Conservation (phyloP, 2,329 filamentous ascomycete genomes). For the Ophiostoma australiae region DNA sequence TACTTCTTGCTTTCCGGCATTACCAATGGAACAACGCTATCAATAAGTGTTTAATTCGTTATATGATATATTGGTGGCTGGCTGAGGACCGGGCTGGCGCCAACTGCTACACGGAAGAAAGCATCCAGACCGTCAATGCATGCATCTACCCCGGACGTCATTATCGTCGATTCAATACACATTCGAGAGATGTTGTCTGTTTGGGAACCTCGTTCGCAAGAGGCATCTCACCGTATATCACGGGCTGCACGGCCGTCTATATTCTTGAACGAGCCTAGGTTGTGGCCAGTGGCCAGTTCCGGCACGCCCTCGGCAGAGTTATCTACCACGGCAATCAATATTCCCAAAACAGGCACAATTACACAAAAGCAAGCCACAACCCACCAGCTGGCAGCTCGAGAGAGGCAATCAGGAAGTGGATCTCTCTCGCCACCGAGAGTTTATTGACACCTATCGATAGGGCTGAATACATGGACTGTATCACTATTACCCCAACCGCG, state of each 20-base stretch:
- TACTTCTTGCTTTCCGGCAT: too few species aligned
- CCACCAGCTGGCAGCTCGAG: neutral
- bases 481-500: neutral
- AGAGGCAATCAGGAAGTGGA: neutral
- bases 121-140: neutral
- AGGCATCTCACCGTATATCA: too few species aligned
- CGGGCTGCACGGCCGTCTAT: too few species aligned
- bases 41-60: neutral
- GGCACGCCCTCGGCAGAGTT: too few species aligned
- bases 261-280: too few species aligned
- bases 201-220: neutral
- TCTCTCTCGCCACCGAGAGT: neutral
- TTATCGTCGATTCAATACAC: neutral
- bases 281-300: neutral
- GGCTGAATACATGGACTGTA: neutral
- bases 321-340: neutral
- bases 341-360: neutral
- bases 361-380: neutral
- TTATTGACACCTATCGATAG: neutral
- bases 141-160: neutral
- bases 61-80: neutral
- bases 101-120: neutral
- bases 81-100: neutral
- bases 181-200: neutral
- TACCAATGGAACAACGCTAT: too few species aligned